Evolutionary conservation across 2,329 filamentous ascomycete genomes (phyloP), one percentile per base, ranked within the genome.

Genomic region (Parastagonospora nodorum): DNA sequence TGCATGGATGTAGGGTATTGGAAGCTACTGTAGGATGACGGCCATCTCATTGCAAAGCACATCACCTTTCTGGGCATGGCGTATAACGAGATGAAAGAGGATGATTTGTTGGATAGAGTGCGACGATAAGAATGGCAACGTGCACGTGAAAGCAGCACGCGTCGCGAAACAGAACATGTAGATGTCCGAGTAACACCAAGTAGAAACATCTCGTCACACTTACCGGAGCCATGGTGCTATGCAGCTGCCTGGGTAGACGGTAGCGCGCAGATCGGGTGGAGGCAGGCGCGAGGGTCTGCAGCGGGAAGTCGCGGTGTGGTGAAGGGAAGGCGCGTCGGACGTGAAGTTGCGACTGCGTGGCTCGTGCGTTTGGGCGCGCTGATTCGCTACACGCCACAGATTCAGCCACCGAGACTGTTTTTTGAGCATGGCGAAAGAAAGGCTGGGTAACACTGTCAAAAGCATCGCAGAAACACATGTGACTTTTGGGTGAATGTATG

Each of bases 141-240:
- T 50, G 45, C 44, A 53, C 50, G 50, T 49, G 55, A 48, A 37
- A 15, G 41, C 40, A 24, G 19, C 19, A 24, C 16, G 47, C 27
- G 11, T 31, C 42, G 48, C 42, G 42, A 29, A 42, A 41, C 7
- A 29, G 12, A 39, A 35, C 15, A 24, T 16, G 16, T 14, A 30
- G 30, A 41, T 37, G 31, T 35, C 47, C 29, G 45, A 33, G 46
- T 46, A 39, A 28, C 16, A 27, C 42, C 19, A 46, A 31, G 27
- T 30, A 28, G 35, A 31, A 45, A 45, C 19, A 24, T 24, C 19
- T 47, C 14, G 28, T 12, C 29, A 5, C 11, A 72, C 69, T 53
- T 71, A 72, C 69, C 57, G 68, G 64, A 63, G 69, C 68, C 69
- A 72, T 72, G 39, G 15, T 57, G 15, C 33, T 44, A 39, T 55